Base-by-base conservation (phyloP, 2,329 filamentous ascomycete genomes). In the Trichoderma gracile region DNA sequence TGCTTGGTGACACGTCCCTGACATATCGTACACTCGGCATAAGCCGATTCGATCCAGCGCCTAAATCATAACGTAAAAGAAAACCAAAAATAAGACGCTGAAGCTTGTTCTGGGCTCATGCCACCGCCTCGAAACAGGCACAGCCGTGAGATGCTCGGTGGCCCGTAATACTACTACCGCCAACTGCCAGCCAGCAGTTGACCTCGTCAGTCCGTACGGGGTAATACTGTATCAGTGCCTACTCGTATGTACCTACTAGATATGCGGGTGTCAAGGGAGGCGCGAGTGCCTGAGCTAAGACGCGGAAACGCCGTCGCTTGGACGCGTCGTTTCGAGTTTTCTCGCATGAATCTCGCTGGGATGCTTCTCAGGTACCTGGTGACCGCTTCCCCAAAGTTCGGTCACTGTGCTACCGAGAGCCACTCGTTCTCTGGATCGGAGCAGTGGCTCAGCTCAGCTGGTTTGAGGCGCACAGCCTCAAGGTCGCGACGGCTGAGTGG, bases 61-160 rank as follows among this genome's bases (percentile, higher is more conserved):
- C 14, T 25, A 43, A 45, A 53, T 3, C 23, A 61, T 61, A 61
- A 61, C 59, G 59, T 62, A 62, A 62, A 62, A 62, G 53, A 25
- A 53, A 62, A 54, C 25, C 59, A 53, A 53, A 53, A 62, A 50
- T 53, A 53, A 47, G 58, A 45, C 49, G 58, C 17, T 40, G 59
- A 46, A 10, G 59, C 40, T 46, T 27, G 38, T 46, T 62, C 40
- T 62, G 8, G 59, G 49, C 59, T 42, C 59, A 53, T 62, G 23
- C 21, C 7, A 52, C 47, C 40, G 59, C 47, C 46, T 52, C 23
- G 23, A 53, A 33, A 38, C 23, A 61, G 30, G 33, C 42, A 52
- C 56, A 59, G 56, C 45, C 19, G 56, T 17, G 40, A n/a, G 23
- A 61, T 61, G 38, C 33, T 17, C 10, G 33, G n/a, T 43, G 54